Conservation (phyloP, 1,284 basidiomycete species). For the Austroboletus sp. region DNA sequence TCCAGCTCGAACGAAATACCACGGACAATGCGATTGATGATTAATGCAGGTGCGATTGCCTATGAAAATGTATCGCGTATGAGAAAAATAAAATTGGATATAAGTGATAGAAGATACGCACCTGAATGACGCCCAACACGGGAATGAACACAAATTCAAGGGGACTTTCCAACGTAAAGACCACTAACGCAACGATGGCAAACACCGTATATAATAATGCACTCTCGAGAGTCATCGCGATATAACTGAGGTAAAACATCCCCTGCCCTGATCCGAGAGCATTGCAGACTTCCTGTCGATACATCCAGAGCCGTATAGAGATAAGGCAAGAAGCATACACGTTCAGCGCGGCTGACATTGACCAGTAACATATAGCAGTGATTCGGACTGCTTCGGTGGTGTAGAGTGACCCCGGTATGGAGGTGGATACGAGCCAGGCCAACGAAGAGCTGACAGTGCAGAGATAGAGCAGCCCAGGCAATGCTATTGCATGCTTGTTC, state of each 20-base stretch:
- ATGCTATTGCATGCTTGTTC: not conserved
- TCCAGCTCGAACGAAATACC: too few relatives aligned
- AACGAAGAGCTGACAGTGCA: slow-evolving; percentile 15
- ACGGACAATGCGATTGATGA: too few relatives aligned
- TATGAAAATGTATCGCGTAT: too few relatives aligned
- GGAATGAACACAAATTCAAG: slow-evolving; percentile 18
- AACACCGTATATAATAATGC: slow-evolving; percentile 12
- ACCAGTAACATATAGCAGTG: slow-evolving; percentile 12
- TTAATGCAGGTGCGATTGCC: too few relatives aligned
- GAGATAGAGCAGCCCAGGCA: slow-evolving; percentile 13
- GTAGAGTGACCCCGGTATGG: slow-evolving; percentile 12
- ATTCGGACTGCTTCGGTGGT: slow-evolving; percentile 13
- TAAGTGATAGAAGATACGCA: slow-evolving; percentile 3
- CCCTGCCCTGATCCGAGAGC: slow-evolving; percentile 13
- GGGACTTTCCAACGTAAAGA: slow-evolving; percentile 17
- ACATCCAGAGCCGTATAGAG: slow-evolving; percentile 13
- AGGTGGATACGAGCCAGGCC: slow-evolving; percentile 12
- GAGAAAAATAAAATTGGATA: too few relatives aligned
- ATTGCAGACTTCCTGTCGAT: slow-evolving; percentile 9
- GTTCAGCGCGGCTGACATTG: slow-evolving; percentile 16
- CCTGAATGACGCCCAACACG: slow-evolving; percentile 18
- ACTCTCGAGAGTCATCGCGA: slow-evolving; percentile 17
- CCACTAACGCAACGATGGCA: slow-evolving; percentile 9
- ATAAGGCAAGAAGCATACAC: slow-evolving; percentile 15
- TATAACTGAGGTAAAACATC: slow-evolving; percentile 18